These are phyloP conservation scores for Candida schatavii DNA, from an alignment of 805 yeast genomes.

Conservation along the genomic window DNA sequence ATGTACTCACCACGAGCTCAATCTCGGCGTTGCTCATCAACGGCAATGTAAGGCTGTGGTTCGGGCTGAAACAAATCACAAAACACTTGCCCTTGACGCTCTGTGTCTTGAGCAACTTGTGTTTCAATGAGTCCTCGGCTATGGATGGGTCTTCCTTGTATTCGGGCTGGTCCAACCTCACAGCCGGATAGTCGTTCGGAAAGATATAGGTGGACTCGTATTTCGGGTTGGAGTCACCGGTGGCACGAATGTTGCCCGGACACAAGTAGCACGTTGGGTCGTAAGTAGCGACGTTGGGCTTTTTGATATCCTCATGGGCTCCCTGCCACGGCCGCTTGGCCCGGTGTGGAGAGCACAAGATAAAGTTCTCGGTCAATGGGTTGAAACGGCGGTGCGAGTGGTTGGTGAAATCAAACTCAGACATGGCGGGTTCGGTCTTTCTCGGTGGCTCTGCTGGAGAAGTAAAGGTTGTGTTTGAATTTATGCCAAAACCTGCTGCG, in stretches of 20 bases:
- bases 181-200: slow-evolving; percentile 71
- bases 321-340: slow-evolving; percentile 83
- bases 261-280: slow-evolving; percentile 70
- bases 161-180: slow-evolving; percentile 54
- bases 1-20: slow-evolving; percentile 50
- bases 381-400: slow-evolving; percentile 69
- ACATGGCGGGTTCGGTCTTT: too few species aligned
- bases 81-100: slow-evolving; percentile 67
- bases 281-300: slow-evolving; percentile 46
- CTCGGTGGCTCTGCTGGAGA: too few species aligned
- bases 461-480: too few species aligned
- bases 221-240: slow-evolving; percentile 56
- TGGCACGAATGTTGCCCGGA: slow-evolving; percentile 66
- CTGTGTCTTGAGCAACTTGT: slow-evolving; percentile 48
- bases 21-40: slow-evolving; percentile 50
- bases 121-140: slow-evolving; percentile 25
- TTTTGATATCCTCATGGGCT: slow-evolving; percentile 52
- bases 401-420: slow-evolving; percentile 45
- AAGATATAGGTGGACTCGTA: slow-evolving; percentile 59
- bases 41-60: slow-evolving; percentile 65
- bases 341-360: slow-evolving; percentile 73
- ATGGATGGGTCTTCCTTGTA: slow-evolving; percentile 16
- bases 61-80: slow-evolving; percentile 71
- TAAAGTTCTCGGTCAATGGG: slow-evolving; percentile 66
- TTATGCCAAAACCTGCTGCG: too few species aligned